Evolutionary conservation across 2,329 filamentous ascomycete species (phyloP).

Genomic region (Pseudogymnoascus sp.): DNA sequence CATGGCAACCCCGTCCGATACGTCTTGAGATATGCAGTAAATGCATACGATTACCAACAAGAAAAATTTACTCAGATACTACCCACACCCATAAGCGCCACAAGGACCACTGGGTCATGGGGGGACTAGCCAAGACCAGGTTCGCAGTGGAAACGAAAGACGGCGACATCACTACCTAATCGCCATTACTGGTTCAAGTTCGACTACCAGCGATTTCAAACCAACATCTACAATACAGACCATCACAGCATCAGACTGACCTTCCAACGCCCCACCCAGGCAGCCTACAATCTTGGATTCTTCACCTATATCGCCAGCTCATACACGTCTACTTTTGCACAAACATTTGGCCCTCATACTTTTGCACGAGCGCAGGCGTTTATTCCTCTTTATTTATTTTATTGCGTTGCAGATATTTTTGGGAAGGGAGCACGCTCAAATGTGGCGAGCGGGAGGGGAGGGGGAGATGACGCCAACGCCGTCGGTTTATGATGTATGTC

Average conservation of each 20-base stretch:
- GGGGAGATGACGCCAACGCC: neutral
- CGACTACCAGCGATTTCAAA: neutral
- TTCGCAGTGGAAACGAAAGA: neutral
- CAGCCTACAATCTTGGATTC: neutral
- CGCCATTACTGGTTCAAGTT: neutral
- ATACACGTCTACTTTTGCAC: neutral
- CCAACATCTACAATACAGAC: neutral
- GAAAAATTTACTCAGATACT: neutral
- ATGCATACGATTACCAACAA: neutral
- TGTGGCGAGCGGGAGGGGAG: neutral
- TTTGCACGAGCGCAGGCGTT: slow-evolving; percentile 4
- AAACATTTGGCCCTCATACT: neutral
- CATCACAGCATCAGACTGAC: neutral
- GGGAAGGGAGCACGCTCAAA: neutral
- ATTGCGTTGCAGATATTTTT: neutral
- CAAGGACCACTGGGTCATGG: neutral
- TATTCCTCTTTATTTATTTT: neutral
- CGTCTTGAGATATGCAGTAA: neutral
- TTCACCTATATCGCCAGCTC: neutral
- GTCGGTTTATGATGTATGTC: neutral
- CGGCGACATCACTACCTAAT: neutral
- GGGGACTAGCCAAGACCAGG: neutral
- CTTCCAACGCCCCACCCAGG: neutral
- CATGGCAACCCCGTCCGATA: neutral
- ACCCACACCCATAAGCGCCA: neutral